A percentile compares a stretch with the other conserved stretches of the same genome.
Evolutionary conservation across 2,329 filamentous ascomycete genomes (phyloP).

Genomic region (Phyllachora maydis): DNA sequence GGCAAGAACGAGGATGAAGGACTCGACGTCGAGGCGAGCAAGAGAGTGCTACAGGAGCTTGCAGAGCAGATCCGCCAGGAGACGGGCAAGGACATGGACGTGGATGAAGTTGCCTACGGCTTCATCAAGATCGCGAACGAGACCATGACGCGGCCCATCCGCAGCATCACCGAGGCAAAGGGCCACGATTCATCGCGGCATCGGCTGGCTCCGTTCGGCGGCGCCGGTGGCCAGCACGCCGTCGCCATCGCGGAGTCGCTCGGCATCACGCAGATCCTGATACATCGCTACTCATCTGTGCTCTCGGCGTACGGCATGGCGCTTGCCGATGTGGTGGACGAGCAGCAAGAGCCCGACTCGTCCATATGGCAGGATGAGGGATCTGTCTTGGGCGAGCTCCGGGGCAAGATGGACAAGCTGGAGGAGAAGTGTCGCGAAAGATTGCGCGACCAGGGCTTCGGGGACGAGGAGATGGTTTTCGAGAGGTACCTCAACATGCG

Average conservation of each 20-base stretch:
- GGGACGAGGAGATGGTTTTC: conserved; percentile 52
- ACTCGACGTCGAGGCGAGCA: conserved; percentile 56
- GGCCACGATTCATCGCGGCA: conserved; percentile 83
- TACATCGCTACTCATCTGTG: conserved; percentile 76
- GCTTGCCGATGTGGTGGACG: conserved; percentile 79
- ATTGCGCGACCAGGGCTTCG: conserved; percentile 61
- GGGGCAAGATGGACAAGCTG: conserved; percentile 56
- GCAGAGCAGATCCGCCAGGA: conserved; percentile 63
- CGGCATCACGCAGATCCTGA: conserved; percentile 66
- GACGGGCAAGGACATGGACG: conserved; percentile 46
- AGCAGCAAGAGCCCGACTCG: conserved; percentile 61
- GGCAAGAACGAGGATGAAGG: conserved; percentile 72
- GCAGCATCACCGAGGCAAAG: conserved; percentile 79
- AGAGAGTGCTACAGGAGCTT: conserved; percentile 54
- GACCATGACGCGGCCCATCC: conserved; percentile 77
- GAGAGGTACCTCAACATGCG: conserved; percentile 92
- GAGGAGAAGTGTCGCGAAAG: conserved; percentile 52
- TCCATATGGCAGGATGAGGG: conserved; percentile 37
- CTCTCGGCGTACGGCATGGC: conserved; percentile 88
- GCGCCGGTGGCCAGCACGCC: conserved; percentile 78
- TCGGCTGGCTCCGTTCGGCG: conserved; percentile 79
- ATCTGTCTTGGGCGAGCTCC: conserved; percentile 38
- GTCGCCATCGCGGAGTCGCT: conserved; percentile 77
- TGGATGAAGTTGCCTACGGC: conserved; percentile 74
- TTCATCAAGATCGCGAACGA: conserved; percentile 84